phyloP scores from a whole-genome alignment of 2,329 filamentous ascomycete species.

The Trichoderma harzianum region DNA sequence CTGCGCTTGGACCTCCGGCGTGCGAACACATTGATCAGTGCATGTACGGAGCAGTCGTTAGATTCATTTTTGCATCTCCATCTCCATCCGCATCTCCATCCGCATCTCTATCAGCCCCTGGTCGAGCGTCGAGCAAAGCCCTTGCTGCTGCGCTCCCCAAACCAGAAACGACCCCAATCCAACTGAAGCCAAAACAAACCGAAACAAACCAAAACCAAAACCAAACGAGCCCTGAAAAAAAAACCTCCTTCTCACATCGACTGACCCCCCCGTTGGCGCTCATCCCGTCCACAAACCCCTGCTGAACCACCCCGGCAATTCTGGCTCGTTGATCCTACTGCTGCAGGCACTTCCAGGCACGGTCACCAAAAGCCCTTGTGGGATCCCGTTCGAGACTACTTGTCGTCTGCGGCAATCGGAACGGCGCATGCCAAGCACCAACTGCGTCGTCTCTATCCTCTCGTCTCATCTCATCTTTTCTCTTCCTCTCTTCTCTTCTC shows the following conservation, averaged over 20 bases:
- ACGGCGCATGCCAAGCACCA: slow-evolving; percentile 9
- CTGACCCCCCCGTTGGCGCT: slow-evolving; percentile 3
- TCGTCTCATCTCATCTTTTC: not conserved
- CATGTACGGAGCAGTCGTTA: not conserved
- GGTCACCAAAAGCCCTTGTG: slow-evolving; percentile 11
- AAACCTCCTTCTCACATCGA: slow-evolving; percentile 2
- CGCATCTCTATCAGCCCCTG: not conserved
- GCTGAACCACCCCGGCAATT: slow-evolving; percentile 10
- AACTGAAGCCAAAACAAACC: not conserved
- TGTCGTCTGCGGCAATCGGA: slow-evolving; percentile 15
- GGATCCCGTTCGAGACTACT: slow-evolving; percentile 15
- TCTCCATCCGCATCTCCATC: not conserved
- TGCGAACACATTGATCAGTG: not conserved
- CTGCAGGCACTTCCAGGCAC: slow-evolving; percentile 19
- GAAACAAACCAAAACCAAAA: not conserved
- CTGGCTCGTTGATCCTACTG: slow-evolving; percentile 12
- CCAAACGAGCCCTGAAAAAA: not conserved
- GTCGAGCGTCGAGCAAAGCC: slow-evolving; percentile 11
- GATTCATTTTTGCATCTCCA: not conserved
- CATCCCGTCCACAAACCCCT: slow-evolving; percentile 5
- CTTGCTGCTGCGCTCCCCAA: slow-evolving; percentile 5
- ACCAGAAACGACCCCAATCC: not conserved
- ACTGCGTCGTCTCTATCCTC: not conserved
- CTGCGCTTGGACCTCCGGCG: slow-evolving; percentile 3
- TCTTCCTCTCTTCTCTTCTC: not conserved